Percentiles rank a stretch among this genome's conserved stretches.
Conservation (phyloP, 257 asterid genomes). For the Ehretia macrophylla region DNA sequence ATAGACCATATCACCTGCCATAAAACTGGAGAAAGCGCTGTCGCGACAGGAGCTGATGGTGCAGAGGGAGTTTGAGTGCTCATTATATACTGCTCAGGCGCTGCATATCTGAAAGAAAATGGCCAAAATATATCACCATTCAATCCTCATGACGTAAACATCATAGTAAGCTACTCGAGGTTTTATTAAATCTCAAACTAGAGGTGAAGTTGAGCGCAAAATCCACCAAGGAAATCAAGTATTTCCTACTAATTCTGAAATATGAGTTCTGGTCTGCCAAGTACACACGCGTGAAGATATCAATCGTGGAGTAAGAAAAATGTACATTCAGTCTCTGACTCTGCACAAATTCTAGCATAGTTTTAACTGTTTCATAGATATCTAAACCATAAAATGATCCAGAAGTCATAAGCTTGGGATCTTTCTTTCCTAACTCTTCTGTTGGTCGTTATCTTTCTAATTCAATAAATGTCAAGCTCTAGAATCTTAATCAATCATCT, state of each 20-base stretch:
- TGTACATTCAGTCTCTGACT: too few relatives aligned
- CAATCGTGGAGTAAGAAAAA: too few relatives aligned
- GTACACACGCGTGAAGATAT: too few relatives aligned
- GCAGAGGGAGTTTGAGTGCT: conserved; percentile 99
- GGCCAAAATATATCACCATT: background rate
- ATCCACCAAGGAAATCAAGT: background rate
- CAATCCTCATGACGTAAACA: background rate
- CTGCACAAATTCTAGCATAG: too few relatives aligned
- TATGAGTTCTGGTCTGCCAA: too few relatives aligned
- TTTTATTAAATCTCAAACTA: background rate
- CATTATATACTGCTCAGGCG: conserved; percentile 99
- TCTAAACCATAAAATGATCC: too few relatives aligned
- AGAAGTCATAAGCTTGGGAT: too few relatives aligned
- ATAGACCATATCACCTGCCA: conserved; percentile 68
- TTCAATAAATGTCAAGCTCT: too few relatives aligned
- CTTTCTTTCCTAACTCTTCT: too few relatives aligned
- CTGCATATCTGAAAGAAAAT: conserved; percentile 61
- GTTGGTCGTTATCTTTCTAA: too few relatives aligned
- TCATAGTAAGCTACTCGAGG: background rate
- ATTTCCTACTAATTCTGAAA: background rate
- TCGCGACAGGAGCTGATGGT: conserved; percentile 92
- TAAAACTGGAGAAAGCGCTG: conserved; percentile 92
- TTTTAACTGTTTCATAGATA: too few relatives aligned
- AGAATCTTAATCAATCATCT: too few relatives aligned
- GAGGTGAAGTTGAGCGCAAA: background rate